phyloP scores from a whole-genome alignment of 352 stramenopile genomes.

The Elongisporangium anandrum region DNA sequence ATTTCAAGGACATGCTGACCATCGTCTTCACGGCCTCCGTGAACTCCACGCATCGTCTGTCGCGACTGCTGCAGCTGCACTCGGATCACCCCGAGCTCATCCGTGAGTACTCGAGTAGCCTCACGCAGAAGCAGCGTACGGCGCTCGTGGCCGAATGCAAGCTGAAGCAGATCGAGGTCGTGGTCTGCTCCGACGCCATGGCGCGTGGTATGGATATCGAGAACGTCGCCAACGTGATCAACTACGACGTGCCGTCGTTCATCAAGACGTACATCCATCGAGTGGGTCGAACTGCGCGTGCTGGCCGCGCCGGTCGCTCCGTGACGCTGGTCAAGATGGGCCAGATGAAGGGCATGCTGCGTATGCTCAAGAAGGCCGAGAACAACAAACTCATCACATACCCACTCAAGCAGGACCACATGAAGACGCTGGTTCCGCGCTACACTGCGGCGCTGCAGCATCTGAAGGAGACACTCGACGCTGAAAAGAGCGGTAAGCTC shows the following conservation, averaged over 20 bases:
- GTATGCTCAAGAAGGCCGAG: slow-evolving; percentile 84
- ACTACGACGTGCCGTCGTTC: slow-evolving; percentile 92
- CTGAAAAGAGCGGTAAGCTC: slow-evolving; percentile 67
- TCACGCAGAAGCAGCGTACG: slow-evolving; percentile 80
- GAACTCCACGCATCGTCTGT: slow-evolving; percentile 95
- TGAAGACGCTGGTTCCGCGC: slow-evolving; percentile 73
- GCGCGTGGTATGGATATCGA: slow-evolving; percentile 93
- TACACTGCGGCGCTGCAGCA: slow-evolving; percentile 68
- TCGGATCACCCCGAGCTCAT: slow-evolving; percentile 46
- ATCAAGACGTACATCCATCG: slow-evolving; percentile 92
- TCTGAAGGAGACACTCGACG: slow-evolving; percentile 76
- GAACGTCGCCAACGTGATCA: slow-evolving; percentile 90
- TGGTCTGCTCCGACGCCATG: slow-evolving; percentile 93
- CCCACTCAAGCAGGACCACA: slow-evolving; percentile 57
- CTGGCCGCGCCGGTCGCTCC: slow-evolving; percentile 62
- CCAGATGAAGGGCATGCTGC: slow-evolving; percentile 72
- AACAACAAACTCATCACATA: slow-evolving; percentile 72
- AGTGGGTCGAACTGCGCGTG: slow-evolving; percentile 77
- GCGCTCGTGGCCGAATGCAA: slow-evolving; percentile 78
- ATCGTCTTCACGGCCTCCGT: slow-evolving; percentile 97
- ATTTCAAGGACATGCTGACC: slow-evolving; percentile 67
- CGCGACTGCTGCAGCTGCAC: slow-evolving; percentile 91
- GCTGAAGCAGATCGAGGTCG: slow-evolving; percentile 48
- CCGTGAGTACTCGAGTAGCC: slow-evolving; percentile 76
- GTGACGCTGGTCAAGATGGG: slow-evolving; percentile 84